phyloP scores from a whole-genome alignment of 192 early-diverging fungal genomes.

The Backusella mclennaniae region DNA sequence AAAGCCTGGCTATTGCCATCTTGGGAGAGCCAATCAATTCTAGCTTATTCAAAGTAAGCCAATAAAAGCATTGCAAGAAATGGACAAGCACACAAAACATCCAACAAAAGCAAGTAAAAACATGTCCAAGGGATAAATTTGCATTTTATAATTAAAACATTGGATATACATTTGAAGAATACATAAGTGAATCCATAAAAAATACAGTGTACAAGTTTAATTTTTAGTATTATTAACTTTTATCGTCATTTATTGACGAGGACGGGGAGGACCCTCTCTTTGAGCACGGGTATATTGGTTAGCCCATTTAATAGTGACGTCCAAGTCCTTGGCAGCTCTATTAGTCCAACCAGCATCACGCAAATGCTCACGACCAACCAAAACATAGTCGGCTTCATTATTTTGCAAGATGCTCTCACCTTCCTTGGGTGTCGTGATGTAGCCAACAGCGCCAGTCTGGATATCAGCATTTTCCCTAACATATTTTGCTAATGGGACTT shows the following conservation, averaged over 20 bases:
- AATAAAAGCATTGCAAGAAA: not conserved
- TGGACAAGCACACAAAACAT: not conserved
- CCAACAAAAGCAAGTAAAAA: not conserved
- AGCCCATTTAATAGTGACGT: conserved; percentile 58
- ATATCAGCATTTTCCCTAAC: conserved; percentile 60
- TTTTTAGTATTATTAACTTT: no score
- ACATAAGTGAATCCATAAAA: no score
- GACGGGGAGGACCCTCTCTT: not conserved
- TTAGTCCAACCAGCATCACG: conserved; percentile 67
- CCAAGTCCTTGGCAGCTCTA: conserved; percentile 61
- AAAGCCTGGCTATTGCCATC: not conserved
- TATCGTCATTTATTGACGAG: not conserved
- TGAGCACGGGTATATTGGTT: conserved; percentile 59
- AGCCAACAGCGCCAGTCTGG: conserved; percentile 64
- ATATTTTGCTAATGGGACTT: conserved; percentile 67
- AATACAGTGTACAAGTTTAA: no score
- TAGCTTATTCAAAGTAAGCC: not conserved
- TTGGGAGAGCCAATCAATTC: not conserved
- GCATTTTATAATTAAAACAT: not conserved
- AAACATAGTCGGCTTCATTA: conserved; percentile 72
- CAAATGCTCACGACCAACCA: conserved; percentile 68
- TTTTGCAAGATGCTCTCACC: conserved; percentile 67
- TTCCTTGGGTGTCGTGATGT: conserved; percentile 61
- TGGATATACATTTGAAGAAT: not conserved
- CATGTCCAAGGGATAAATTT: not conserved